These are phyloP conservation scores for Massariosphaeria phaeospora DNA, from an alignment of 495 filamentous ascomycete species.

Conservation along the genomic window DNA sequence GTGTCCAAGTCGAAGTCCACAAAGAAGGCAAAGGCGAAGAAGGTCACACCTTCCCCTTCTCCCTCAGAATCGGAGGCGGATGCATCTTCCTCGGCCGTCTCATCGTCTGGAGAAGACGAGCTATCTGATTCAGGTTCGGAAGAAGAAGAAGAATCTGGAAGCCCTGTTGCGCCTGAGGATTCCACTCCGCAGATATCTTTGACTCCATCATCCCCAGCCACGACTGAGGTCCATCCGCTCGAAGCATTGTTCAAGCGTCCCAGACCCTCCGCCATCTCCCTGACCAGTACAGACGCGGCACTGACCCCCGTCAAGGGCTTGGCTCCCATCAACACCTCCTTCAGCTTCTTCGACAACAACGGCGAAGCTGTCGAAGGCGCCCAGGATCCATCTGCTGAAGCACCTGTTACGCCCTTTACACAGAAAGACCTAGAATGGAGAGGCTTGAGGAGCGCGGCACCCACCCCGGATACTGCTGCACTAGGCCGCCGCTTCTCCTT, in stretches of 20 bases:
- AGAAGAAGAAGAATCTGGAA: slow-evolving; percentile 8
- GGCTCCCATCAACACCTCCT: slow-evolving; percentile 49
- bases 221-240: slow-evolving; percentile 68
- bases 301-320: slow-evolving; percentile 41
- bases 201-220: slow-evolving; percentile 18
- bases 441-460: slow-evolving; percentile 74
- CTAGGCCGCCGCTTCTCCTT: slow-evolving; percentile 52
- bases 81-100: slow-evolving; percentile 28
- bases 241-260: slow-evolving; percentile 85
- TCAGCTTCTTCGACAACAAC: slow-evolving; percentile 57
- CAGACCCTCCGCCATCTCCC: slow-evolving; percentile 6
- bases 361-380: slow-evolving; percentile 38
- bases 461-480: slow-evolving; percentile 90
- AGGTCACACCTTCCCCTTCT: slow-evolving; percentile 5
- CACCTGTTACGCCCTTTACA: slow-evolving; percentile 74
- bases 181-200: slow-evolving; percentile 7
- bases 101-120: slow-evolving; percentile 31
- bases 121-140: slow-evolving; percentile 22
- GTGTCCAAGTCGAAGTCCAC: slow-evolving; percentile 14
- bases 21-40: slow-evolving; percentile 6
- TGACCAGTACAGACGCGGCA: slow-evolving; percentile 35
- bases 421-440: slow-evolving; percentile 70
- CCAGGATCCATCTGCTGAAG: slow-evolving; percentile 37
- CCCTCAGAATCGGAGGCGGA: slow-evolving; percentile 15
- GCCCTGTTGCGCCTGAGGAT: slow-evolving; percentile 15